These are phyloP conservation scores for Larix kaempferi DNA, from an alignment of 75 land plant genomes.

Conservation along the genomic window DNA sequence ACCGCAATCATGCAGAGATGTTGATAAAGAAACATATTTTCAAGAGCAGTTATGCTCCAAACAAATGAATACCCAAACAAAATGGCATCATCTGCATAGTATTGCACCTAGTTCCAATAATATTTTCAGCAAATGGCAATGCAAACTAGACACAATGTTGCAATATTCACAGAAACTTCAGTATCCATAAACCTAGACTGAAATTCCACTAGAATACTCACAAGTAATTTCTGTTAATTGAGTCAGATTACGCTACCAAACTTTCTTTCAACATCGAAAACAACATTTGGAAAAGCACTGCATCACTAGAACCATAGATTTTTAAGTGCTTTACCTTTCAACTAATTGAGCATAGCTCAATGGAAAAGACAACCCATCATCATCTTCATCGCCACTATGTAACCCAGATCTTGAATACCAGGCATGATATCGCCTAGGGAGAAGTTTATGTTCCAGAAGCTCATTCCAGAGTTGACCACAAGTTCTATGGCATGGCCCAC, in stretches of 20 bases:
- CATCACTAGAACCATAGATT: not conserved
- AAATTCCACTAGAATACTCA: no score
- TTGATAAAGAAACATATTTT: no score
- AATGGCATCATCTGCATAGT: no score
- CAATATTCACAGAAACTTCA: no score
- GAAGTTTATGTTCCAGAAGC: constrained; percentile 79
- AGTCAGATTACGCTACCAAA: not conserved
- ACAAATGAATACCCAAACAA: no score
- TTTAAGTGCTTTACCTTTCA: constrained; percentile 50
- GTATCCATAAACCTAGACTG: no score
- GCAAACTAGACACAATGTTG: no score
- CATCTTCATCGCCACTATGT: constrained; percentile 67
- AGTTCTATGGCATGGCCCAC: constrained; percentile 83
- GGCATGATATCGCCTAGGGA: constrained; percentile 96
- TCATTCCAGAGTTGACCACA: constrained; percentile 80
- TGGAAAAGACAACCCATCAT: constrained; percentile 88
- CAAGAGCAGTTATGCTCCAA: no score
- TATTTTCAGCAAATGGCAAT: no score
- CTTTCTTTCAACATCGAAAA: not conserved
- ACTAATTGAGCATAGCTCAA: constrained; percentile 61
- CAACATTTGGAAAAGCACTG: not conserved
- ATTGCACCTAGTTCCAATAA: no score
- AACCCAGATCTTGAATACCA: constrained; percentile 78
- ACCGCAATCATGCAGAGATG: no score
- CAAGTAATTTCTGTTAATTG: no score